These are phyloP conservation scores for Microcos paniculata DNA, from an alignment of 345 rosid genomes.

Conservation along the genomic window DNA sequence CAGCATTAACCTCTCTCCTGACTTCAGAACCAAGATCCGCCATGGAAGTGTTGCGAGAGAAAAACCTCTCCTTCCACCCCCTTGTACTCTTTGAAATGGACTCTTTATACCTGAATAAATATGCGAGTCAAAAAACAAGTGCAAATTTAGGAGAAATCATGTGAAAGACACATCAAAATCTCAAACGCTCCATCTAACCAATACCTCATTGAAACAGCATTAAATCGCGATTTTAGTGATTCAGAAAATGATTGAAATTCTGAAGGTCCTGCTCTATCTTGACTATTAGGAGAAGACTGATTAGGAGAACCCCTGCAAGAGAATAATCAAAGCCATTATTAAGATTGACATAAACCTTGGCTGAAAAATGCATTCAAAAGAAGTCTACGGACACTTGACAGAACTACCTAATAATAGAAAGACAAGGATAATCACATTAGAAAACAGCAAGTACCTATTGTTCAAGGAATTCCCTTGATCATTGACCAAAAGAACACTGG, in stretches of 20 bases:
- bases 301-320: slow-evolving; percentile 43
- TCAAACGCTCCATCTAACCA: background rate
- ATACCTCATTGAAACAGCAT: slow-evolving; percentile 78
- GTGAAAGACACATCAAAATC: background rate
- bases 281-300: slow-evolving; percentile 58
- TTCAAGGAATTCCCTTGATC: slow-evolving; percentile 32
- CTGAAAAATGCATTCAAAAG: background rate
- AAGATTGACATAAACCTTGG: background rate
- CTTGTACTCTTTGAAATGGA: slow-evolving; percentile 91
- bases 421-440: background rate
- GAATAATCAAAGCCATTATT: slow-evolving; percentile 1
- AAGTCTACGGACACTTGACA: background rate
- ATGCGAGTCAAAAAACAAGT: background rate
- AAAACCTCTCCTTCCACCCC: slow-evolving; percentile 90
- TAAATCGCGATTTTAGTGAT: slow-evolving; percentile 68
- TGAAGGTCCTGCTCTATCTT: slow-evolving; percentile 88
- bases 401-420: background rate
- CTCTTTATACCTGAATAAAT: slow-evolving; percentile 70
- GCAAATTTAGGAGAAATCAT: background rate
- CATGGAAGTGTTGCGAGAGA: slow-evolving; percentile 71
- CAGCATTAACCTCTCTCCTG: slow-evolving; percentile 82
- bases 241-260: slow-evolving; percentile 88
- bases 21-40: slow-evolving; percentile 78
- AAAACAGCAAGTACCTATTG: slow-evolving; percentile 41
- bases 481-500: slow-evolving; percentile 32